Conservation (phyloP, 805 yeast species). For the Metschnikowia baotianmanensis region DNA sequence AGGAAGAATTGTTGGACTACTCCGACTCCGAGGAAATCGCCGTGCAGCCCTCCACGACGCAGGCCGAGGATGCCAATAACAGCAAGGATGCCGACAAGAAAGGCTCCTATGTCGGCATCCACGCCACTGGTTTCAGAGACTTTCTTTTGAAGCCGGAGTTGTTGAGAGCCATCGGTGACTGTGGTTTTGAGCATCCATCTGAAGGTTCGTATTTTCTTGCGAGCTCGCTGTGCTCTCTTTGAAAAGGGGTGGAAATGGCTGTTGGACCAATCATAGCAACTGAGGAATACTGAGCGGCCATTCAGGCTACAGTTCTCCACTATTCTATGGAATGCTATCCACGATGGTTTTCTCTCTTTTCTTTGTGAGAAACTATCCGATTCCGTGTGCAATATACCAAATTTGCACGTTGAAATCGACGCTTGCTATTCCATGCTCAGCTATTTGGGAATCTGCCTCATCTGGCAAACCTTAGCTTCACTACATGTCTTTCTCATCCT, state of each 20-base stretch:
- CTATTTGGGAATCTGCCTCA: too few relatives aligned
- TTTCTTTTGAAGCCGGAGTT: conserved; percentile 95
- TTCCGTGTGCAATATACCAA: too few relatives aligned
- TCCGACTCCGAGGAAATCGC: conserved; percentile 97
- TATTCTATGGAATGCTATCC: not conserved
- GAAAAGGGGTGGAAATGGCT: not conserved
- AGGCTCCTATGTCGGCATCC: conserved; percentile 97
- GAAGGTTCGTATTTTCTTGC: conserved; percentile 70
- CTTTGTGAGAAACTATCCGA: too few relatives aligned
- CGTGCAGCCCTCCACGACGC: conserved; percentile 51
- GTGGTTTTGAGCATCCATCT: conserved; percentile 99
- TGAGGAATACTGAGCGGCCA: too few relatives aligned
- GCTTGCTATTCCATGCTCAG: too few relatives aligned
- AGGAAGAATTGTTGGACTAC: conserved; percentile 98
- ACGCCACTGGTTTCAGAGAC: conserved; percentile 98
- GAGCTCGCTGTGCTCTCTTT: conserved; percentile 5
- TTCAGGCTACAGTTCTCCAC: not conserved
- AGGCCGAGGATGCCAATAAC: conserved; percentile 47
- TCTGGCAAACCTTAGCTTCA: too few relatives aligned
- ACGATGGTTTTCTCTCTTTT: too few relatives aligned
- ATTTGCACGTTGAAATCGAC: too few relatives aligned
- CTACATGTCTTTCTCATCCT: too few relatives aligned
- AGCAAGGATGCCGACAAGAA: conserved; percentile 76
- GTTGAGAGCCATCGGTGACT: conserved; percentile 95
- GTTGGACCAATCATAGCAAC: too few relatives aligned